phyloP scores from a whole-genome alignment of 1,284 basidiomycete genomes.

The Wolfiporia cocos region DNA sequence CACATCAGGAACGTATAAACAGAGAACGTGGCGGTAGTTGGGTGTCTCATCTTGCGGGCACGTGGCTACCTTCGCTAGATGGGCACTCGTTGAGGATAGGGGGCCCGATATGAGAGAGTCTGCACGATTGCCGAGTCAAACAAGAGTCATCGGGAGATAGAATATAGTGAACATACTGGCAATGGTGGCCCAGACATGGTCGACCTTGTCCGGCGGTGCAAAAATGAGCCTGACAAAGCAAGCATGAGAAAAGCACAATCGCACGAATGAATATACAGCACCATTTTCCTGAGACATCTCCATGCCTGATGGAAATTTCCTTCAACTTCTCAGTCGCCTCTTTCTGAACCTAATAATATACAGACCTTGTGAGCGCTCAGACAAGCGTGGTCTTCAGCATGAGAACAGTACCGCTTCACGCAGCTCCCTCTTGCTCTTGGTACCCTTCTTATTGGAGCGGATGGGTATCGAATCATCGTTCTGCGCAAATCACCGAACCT shows the following conservation, averaged over 20 bases:
- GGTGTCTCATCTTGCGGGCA: conserved; percentile 41
- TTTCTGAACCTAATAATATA: conserved; percentile 41
- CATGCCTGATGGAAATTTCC: conserved; percentile 46
- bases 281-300: conserved; percentile 63
- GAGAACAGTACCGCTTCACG: conserved; percentile 61
- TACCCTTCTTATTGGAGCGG: conserved; percentile 64
- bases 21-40: conserved; percentile 57
- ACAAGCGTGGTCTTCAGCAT: no score
- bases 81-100: conserved; percentile 47
- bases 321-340: conserved; percentile 52
- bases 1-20: conserved; percentile 65
- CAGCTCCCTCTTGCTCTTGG: conserved; percentile 67
- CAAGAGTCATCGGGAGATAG: not conserved
- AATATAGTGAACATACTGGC: conserved; percentile 35
- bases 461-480: conserved; percentile 59
- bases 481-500: conserved; percentile 27
- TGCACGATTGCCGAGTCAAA: conserved; percentile 18
- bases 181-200: conserved; percentile 51
- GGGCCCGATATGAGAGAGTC: conserved; percentile 59
- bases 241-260: no score
- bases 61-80: conserved; percentile 58
- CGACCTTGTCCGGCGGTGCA: conserved; percentile 51
- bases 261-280: no score
- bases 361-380: no score
- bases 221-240: conserved; percentile 50